Percentiles rank a stretch among this genome's conserved stretches.
These are phyloP conservation scores for Thermoascus crustaceus DNA, from an alignment of 2,329 filamentous ascomycete species.

Conservation along the genomic window DNA sequence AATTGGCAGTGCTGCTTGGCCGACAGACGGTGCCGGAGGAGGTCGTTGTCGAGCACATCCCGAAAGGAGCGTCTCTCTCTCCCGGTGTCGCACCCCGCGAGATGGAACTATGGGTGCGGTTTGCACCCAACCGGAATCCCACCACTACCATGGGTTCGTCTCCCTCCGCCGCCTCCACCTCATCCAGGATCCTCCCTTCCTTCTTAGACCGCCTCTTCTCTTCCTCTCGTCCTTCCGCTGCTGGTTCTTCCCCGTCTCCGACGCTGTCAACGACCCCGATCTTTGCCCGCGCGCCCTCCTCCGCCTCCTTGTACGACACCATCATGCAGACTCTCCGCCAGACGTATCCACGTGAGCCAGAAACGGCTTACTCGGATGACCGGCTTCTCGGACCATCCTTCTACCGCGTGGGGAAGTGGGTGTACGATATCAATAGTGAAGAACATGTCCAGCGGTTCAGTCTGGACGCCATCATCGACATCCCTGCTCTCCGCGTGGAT, in stretches of 20 bases:
- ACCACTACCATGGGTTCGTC: slow-evolving; percentile 3
- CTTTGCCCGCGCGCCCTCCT: neutral
- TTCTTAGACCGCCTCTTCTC: slow-evolving; percentile 5
- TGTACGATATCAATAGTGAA: slow-evolving; percentile 28
- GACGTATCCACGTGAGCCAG: slow-evolving; percentile 22
- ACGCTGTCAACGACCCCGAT: slow-evolving; percentile 2
- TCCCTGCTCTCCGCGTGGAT: slow-evolving; percentile 26
- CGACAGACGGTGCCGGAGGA: slow-evolving; percentile 57
- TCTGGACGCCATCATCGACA: slow-evolving; percentile 31
- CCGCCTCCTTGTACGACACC: slow-evolving; percentile 19
- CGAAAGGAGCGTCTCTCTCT: slow-evolving; percentile 52
- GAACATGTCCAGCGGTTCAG: slow-evolving; percentile 32
- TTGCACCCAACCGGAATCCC: slow-evolving; percentile 36
- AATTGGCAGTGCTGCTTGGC: slow-evolving; percentile 32
- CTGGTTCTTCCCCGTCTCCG: neutral
- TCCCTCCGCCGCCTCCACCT: slow-evolving; percentile 1
- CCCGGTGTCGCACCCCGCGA: slow-evolving; percentile 54
- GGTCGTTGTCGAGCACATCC: slow-evolving; percentile 65
- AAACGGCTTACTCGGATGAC: slow-evolving; percentile 28
- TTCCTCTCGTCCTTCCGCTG: neutral
- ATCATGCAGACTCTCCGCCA: slow-evolving; percentile 24
- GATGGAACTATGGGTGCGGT: slow-evolving; percentile 61
- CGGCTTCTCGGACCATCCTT: slow-evolving; percentile 26
- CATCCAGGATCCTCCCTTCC: neutral
- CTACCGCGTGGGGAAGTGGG: slow-evolving; percentile 33